Base-by-base conservation (phyloP, 805 yeast species). In the Torulaspora gathmanii region DNA sequence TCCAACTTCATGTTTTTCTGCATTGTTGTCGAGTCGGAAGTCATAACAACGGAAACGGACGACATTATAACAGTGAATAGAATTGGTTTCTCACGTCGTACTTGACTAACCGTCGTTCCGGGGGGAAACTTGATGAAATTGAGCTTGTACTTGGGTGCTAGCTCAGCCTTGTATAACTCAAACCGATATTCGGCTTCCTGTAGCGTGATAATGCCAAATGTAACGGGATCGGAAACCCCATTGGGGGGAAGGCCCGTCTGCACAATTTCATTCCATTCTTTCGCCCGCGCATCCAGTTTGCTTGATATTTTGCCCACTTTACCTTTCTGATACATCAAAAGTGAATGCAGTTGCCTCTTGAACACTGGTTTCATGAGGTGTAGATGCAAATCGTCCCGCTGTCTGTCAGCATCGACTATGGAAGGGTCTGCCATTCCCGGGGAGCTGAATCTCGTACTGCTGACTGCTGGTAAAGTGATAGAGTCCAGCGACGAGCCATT, bases 1-100 rank as follows among this genome's bases (percentile, higher is more conserved):
- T 83, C 80, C 30, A 83, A 59, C 30, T 65, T 62, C 52, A 80
- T 58, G 33, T 75, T 73, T 9, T 62, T 61, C 17, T 74, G 78
- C 6, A 65, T 50, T 22, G 72, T 67, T 1, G 59, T 51, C 23
- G 60, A 56, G 1, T 47, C 45, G 13, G 58, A 50, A 5, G 60
- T 58, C 50, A 71, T 64, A 9, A 73, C 64, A 20, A 74, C 61
- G 1, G 83, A 77, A 0, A 85, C 69, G 10, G 80, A 71, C 2
- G 86, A 74, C 74, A 88, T 75, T 12, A 88, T 68, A 0, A 84
- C 71, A 30, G 80, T 73, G 53, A 87, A 78, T 36, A 88, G 61
- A 17, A 77, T 71, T 2, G 95, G 95, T 34, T 72, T 72, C 1
- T 72, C 64, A 11, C 60, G 57, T 37, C 81, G 69, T 41, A 88